These are phyloP conservation scores for Fusarium illudens DNA, from an alignment of 2,329 filamentous ascomycete species.

Conservation along the genomic window DNA sequence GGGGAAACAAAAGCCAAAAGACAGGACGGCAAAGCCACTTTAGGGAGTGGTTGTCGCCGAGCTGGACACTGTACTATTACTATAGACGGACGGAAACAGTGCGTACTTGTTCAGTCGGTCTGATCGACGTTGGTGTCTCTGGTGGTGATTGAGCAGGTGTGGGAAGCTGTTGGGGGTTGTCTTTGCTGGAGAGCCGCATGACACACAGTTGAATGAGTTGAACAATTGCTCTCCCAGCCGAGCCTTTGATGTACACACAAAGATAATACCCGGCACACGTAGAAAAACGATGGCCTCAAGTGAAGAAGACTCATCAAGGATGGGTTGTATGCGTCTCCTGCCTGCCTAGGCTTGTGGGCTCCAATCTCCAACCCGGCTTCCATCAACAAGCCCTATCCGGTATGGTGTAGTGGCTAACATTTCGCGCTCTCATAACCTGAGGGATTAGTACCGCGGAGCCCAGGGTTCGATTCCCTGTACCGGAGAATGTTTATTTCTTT, in stretches of 20 bases:
- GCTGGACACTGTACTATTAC: conserved; percentile 40
- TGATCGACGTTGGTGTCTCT: neutral
- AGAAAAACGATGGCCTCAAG: no score
- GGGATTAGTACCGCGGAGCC: conserved; percentile 38
- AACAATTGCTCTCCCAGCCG: no score
- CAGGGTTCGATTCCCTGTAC: conserved; percentile 44
- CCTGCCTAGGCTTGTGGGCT: no score
- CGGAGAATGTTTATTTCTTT: no score
- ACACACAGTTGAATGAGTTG: no score
- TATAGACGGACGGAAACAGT: conserved; percentile 39
- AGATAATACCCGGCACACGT: no score
- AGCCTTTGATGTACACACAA: no score
- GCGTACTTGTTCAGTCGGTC: conserved; percentile 9
- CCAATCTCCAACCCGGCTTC: no score
- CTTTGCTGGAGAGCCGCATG: no score
- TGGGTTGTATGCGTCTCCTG: no score
- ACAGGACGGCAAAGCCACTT: conserved; percentile 18
- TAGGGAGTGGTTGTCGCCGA: conserved; percentile 4
- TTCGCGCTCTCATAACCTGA: conserved; percentile 40
- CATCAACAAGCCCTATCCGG: conserved; percentile 8
- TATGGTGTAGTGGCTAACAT: conserved; percentile 49
- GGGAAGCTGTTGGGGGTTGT: neutral
- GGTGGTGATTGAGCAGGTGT: neutral
- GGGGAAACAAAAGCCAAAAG: conserved; percentile 32
- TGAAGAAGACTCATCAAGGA: no score